Evolutionary conservation across 176 grass and related monocot species (phyloP), one percentile per base, ranked within the genome.

Genomic region (Paspalum notatum): DNA sequence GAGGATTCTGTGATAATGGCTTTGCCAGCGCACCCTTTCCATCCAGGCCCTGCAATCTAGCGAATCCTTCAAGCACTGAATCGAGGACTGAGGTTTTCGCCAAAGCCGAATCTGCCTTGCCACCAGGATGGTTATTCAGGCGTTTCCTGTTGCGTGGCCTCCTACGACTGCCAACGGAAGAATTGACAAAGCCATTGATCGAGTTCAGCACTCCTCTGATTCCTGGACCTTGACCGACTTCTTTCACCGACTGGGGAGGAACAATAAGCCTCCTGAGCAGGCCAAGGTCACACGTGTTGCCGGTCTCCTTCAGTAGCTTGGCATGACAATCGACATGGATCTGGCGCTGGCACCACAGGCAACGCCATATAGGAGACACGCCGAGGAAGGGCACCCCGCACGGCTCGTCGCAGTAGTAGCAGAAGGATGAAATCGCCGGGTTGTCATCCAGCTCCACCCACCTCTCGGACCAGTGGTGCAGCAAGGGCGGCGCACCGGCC

Each of bases 401-500:
- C 0, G 77, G 80, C 76, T 97, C 94, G 65, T 97, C 85, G 18
- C 94, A 97, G 80, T 91, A 94, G 71, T 79, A 90, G 14, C 94
- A 97, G 67, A 90, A 93, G 67, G 77, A 91, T 32, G 85, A 86
- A 44, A 85, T 88, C 82, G 90, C 87, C 9, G 71, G 69, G 66
- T 70, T 90, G 48, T 89, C 91, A n/a, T 89, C 72, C 27, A 86
- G 62, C 78, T 90, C 91, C 39, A 88, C 85, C 87, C 91, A 91
- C 83, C 87, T 90, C 86, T 94, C 91, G 0, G 94, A 97, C 94
- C 94, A 97, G 86, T 97, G 94, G 61, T 97, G 94, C 74, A 94
- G 82, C 85, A 92, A 53, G 12, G 86, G 72, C 24, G 80, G 62
- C 3, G 55, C 44, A 1, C 87, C 94, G 79, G 85, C 87, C 85